Base-by-base conservation (phyloP, 495 filamentous ascomycete genomes). In the Symbiotaphrina buchneri region DNA sequence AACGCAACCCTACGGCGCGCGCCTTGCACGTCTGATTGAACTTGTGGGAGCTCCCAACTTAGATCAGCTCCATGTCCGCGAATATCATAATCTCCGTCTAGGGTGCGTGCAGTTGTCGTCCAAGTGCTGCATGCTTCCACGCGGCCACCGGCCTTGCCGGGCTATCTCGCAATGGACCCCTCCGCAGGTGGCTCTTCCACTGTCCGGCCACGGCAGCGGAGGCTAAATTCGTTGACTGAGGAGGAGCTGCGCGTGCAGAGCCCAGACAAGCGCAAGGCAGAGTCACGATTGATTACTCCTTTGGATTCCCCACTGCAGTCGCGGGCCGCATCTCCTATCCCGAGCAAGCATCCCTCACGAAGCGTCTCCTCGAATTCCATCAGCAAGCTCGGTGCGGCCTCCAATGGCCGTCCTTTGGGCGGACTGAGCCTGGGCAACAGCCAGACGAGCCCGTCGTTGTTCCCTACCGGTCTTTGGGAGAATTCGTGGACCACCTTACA, bases 401-500 rank as follows among this genome's bases (percentile, higher is more conserved):
- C 10, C 10, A 36, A 32, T 21, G 35, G 30, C 17, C 21, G 30
- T 4, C 30, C 19, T 6, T 23, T 27, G 18, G 34, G 34, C 6
- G 30, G 30, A 4, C 8, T 32, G 30, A 32, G 30, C 19, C 11
- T 32, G 14, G 31, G 22, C 6, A 22, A 30, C 15, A 27, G n/a
- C 8, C 35, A 38, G 20, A 35, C 22, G 10, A 25, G n/a, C n/a
- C 18, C 30, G 19, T 14, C 25, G 30, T 17, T 20, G 8, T 16
- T 35, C 13, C 22, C 30, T 11, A 42, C 46, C 6, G 46, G 38
- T 2, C 20, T 46, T 8, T 48, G 46, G 43, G 41, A 47, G 15
- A 52, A 36, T 30, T 52, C 52, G 8, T 58, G 54, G 54, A 41
- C 44, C 1, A 37, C 51, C 10, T 33, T 58, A 7, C 47, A 53